phyloP scores from a whole-genome alignment of 2,329 filamentous ascomycete species.

The Chlorencoelia australis region DNA sequence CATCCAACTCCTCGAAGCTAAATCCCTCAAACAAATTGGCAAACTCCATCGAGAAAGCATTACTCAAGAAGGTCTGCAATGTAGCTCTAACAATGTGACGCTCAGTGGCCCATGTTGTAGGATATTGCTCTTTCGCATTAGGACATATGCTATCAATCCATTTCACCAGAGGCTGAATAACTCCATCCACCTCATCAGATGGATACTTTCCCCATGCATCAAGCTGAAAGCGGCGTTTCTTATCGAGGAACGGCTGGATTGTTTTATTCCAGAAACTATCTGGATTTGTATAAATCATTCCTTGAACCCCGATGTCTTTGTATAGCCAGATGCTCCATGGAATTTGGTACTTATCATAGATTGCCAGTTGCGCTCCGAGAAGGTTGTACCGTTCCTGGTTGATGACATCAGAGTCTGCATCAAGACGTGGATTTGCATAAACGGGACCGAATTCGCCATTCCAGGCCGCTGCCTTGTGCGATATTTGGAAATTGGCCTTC shows the following conservation, averaged over 20 bases:
- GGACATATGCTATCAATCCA: conserved; percentile 36
- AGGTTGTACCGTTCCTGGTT: conserved; percentile 37
- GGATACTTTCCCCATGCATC: conserved; percentile 43
- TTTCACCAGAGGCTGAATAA: conserved; percentile 9
- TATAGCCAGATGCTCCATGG: conserved; percentile 52
- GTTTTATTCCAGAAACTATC: conserved; percentile 39
- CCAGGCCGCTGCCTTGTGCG: conserved; percentile 35
- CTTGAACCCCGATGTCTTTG: conserved; percentile 47
- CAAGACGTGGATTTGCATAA: conserved; percentile 24
- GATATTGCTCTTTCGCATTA: conserved; percentile 15
- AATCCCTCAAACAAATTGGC: conserved; percentile 44
- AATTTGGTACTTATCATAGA: conserved; percentile 42
- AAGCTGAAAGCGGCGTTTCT: conserved; percentile 42
- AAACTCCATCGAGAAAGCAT: conserved; percentile 43
- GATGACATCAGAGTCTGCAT: conserved; percentile 28
- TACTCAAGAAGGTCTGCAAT: conserved; percentile 39
- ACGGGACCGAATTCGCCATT: conserved; percentile 43
- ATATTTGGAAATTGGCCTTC: conserved; percentile 35
- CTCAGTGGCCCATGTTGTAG: conserved; percentile 37
- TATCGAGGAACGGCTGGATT: conserved; percentile 42
- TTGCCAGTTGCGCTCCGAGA: conserved; percentile 36
- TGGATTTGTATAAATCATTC: conserved; percentile 38
- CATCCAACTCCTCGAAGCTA: conserved; percentile 40
- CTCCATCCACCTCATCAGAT: conserved; percentile 23
- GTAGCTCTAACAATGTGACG: conserved; percentile 36